Evolutionary conservation across 2,329 filamentous ascomycete species (phyloP).

Genomic region (Rutstroemia sp.): DNA sequence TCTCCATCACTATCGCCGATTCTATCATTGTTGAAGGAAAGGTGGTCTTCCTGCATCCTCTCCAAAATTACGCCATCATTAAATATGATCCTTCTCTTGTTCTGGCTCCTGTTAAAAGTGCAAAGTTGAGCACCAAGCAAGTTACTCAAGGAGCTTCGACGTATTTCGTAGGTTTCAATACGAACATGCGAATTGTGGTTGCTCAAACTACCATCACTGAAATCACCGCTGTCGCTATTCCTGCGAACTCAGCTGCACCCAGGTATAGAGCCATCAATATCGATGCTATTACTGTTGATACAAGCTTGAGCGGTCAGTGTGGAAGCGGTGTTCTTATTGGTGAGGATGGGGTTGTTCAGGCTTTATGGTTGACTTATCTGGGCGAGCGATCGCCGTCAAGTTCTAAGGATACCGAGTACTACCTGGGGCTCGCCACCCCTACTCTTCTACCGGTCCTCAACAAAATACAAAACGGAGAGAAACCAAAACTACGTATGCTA

Average conservation of each 20-base stretch:
- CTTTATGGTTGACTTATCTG: conserved; percentile 93
- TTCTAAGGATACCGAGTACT: conserved; percentile 91
- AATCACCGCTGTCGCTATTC: conserved; percentile 94
- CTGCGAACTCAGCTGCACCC: conserved; percentile 84
- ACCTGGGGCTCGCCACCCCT: conserved; percentile 83
- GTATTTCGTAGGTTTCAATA: conserved; percentile 97
- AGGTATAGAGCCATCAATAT: conserved; percentile 92
- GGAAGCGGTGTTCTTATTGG: conserved; percentile 88
- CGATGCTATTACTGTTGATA: conserved; percentile 95
- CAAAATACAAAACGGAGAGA: conserved; percentile 72
- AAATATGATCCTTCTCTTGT: conserved; percentile 91
- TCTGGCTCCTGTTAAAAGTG: conserved; percentile 87
- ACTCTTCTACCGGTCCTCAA: conserved; percentile 82
- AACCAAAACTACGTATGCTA: conserved; percentile 79
- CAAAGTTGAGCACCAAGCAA: conserved; percentile 69
- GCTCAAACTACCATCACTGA: conserved; percentile 93
- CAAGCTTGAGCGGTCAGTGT: conserved; percentile 81
- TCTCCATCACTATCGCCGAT: conserved; percentile 92
- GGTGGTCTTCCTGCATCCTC: conserved; percentile 88
- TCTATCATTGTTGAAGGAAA: conserved; percentile 92
- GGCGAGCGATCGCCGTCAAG: conserved; percentile 75
- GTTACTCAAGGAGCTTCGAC: conserved; percentile 92
- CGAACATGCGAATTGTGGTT: conserved; percentile 88
- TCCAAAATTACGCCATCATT: conserved; percentile 94
- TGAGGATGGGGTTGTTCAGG: conserved; percentile 87